These are phyloP conservation scores for Mucor irregularis DNA, from an alignment of 371 early-diverging fungal genomes.

Conservation along the genomic window DNA sequence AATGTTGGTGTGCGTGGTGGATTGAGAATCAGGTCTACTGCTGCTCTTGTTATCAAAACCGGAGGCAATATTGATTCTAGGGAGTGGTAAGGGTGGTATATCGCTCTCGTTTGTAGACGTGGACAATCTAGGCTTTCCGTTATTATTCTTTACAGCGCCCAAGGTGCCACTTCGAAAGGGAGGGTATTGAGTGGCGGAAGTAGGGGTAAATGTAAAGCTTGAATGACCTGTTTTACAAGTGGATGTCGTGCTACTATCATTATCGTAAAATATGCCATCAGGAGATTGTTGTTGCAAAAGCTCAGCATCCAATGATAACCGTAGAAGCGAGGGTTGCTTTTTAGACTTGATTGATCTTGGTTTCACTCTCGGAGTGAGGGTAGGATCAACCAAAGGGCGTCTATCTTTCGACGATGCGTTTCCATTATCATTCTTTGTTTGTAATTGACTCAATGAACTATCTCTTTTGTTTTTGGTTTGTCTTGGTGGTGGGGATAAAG, in stretches of 20 bases:
- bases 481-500: slow-evolving; percentile 29
- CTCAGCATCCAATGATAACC: slow-evolving; percentile 41
- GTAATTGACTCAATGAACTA: background rate
- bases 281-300: slow-evolving; percentile 8
- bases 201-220: background rate
- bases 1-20: background rate
- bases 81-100: background rate
- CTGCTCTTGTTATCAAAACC: background rate
- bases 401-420: background rate
- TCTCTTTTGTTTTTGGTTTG: slow-evolving; percentile 19
- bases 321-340: slow-evolving; percentile 24
- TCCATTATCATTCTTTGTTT: background rate
- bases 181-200: background rate
- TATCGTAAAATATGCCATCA: slow-evolving; percentile 8
- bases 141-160: slow-evolving; percentile 7
- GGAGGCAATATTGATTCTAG: background rate
- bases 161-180: slow-evolving; percentile 27
- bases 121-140: background rate
- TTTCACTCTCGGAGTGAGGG: slow-evolving; percentile 10
- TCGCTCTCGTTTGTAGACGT: background rate
- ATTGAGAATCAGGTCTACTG: background rate
- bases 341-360: slow-evolving; percentile 14
- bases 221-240: slow-evolving; percentile 7
- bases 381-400: slow-evolving; percentile 11
- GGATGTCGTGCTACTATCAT: slow-evolving; percentile 9